A percentile compares a stretch with the other conserved stretches of the same genome.
These are phyloP conservation scores for Penicillium steckii DNA, from an alignment of 495 filamentous ascomycete genomes.

Conservation along the genomic window DNA sequence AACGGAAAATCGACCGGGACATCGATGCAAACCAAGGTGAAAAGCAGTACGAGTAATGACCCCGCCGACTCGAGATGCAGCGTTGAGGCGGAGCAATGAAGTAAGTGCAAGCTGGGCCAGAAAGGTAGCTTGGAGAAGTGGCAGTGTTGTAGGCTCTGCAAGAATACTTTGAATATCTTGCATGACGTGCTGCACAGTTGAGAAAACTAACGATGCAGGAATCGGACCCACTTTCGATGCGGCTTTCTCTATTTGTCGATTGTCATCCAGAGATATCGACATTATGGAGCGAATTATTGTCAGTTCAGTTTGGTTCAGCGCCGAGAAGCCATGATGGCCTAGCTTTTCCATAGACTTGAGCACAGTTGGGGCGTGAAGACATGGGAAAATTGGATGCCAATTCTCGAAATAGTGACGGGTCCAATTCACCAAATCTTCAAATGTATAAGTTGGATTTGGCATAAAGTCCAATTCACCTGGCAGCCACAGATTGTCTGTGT, in stretches of 20 bases:
- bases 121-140: constrained; percentile 43
- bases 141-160: constrained; percentile 35
- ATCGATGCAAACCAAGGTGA: constrained; percentile 49
- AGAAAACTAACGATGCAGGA: constrained; percentile 36
- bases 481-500: constrained; percentile 27
- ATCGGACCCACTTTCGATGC: constrained; percentile 18
- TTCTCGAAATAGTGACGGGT: constrained; percentile 45
- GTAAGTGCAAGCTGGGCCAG: constrained; percentile 45
- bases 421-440: constrained; percentile 38
- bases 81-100: constrained; percentile 46
- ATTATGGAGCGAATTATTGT: constrained; percentile 46
- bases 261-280: constrained; percentile 42
- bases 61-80: constrained; percentile 47
- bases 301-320: constrained; percentile 24
- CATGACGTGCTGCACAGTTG: constrained; percentile 36
- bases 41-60: constrained; percentile 46
- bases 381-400: constrained; percentile 51
- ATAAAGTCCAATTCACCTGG: constrained; percentile 25
- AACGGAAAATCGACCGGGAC: constrained; percentile 41
- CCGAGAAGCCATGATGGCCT: constrained; percentile 18
- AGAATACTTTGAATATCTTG: constrained; percentile 35
- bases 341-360: constrained; percentile 36
- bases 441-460: constrained; percentile 13
- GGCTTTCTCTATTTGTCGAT: constrained; percentile 20
- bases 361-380: constrained; percentile 42